Evolutionary conservation across 352 stramenopile genomes (phyloP).

Genomic region (Nothophytophthora sp.): DNA sequence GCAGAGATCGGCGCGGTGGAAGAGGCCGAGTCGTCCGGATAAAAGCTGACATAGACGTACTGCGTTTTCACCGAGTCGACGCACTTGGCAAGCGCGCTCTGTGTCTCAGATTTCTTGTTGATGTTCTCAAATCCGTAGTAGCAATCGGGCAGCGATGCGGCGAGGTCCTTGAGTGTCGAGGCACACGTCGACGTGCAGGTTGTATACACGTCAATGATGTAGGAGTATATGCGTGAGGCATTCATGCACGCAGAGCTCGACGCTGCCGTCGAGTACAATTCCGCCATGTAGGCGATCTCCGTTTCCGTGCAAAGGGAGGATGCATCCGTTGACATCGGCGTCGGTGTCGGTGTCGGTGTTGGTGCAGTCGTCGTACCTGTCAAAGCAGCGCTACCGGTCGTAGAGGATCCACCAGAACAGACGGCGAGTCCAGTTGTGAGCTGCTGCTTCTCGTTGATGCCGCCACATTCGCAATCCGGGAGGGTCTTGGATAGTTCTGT

Average conservation of each 20-base stretch:
- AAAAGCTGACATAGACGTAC: too few relatives aligned
- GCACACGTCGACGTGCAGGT: slow-evolving; percentile 31
- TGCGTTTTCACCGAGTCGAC: too few relatives aligned
- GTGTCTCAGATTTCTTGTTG: too few relatives aligned
- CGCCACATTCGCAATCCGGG: slow-evolving; percentile 22
- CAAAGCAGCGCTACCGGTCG: slow-evolving; percentile 1
- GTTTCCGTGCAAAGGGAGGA: slow-evolving; percentile 11
- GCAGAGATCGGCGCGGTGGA: too few relatives aligned
- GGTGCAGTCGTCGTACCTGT: slow-evolving; percentile 1
- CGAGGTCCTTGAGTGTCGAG: slow-evolving; percentile 12
- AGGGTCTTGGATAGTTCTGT: slow-evolving; percentile 9
- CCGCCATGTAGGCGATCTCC: slow-evolving; percentile 17
- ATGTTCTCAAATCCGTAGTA: slow-evolving; percentile 28
- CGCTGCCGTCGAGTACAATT: slow-evolving; percentile 16
- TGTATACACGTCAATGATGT: slow-evolving; percentile 25
- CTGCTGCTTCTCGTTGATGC: slow-evolving; percentile 18
- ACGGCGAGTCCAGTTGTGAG: slow-evolving; percentile 10
- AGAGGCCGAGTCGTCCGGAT: too few relatives aligned
- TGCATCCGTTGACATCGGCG: slow-evolving; percentile 13
- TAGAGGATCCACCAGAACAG: slow-evolving; percentile 12
- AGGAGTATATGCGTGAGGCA: slow-evolving; percentile 15
- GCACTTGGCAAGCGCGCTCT: too few relatives aligned
- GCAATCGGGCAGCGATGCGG: slow-evolving; percentile 26
- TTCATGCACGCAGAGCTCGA: slow-evolving; percentile 19
- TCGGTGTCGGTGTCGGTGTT: too few relatives aligned